Conservation (phyloP, 2,329 filamentous ascomycete genomes). For the Ceratocystis lukuohia region DNA sequence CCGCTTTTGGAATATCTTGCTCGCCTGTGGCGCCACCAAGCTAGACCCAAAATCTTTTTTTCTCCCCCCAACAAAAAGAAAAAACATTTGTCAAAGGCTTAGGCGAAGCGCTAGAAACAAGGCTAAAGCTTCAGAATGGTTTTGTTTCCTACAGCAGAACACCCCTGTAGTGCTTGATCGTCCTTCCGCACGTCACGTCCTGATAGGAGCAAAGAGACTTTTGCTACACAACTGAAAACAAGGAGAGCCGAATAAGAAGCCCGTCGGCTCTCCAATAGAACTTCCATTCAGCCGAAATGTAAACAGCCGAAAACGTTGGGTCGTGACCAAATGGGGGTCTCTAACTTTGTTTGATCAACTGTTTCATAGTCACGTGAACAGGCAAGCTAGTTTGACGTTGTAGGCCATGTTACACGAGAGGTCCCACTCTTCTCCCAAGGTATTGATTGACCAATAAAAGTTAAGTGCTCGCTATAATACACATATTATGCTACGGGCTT, state of each 20-base stretch:
- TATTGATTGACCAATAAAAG: too few species aligned
- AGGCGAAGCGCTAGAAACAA: background rate
- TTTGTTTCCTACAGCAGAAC: background rate
- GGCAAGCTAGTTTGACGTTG: background rate
- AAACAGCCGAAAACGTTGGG: background rate
- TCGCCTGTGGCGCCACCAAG: too few species aligned
- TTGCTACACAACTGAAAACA: background rate
- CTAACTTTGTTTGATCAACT: background rate
- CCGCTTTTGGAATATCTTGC: too few species aligned
- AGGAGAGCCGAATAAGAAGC: background rate
- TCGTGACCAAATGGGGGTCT: background rate
- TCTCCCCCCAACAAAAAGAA: too few species aligned
- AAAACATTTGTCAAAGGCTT: background rate
- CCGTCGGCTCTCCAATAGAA: background rate
- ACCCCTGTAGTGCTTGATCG: slow-evolving; percentile 7
- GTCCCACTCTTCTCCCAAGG: background rate
- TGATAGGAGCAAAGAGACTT: background rate
- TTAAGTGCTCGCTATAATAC: too few species aligned
- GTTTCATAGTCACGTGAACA: slow-evolving; percentile 1
- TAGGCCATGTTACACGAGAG: background rate
- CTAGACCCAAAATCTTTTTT: too few species aligned
- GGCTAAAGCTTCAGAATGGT: background rate
- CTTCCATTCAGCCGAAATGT: background rate
- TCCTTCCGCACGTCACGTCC: background rate
- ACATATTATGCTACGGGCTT: too few species aligned